phyloP scores from a whole-genome alignment of 106 monocot genomes.

The Platanthera zijinensis region DNA sequence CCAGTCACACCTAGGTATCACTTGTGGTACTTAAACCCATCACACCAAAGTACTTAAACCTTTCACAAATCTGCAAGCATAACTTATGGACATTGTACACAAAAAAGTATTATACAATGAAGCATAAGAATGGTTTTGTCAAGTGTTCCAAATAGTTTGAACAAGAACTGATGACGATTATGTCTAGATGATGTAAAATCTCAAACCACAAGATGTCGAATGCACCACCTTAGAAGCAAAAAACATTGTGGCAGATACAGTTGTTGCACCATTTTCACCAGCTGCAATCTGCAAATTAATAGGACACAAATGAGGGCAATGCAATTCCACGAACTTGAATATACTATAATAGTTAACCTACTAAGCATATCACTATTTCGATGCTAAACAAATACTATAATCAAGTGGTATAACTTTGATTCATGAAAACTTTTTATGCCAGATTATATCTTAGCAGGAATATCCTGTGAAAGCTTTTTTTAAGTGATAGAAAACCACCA shows the following conservation, averaged over 20 bases:
- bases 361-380: not conserved
- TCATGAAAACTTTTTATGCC: not conserved
- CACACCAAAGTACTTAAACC: too few relatives aligned
- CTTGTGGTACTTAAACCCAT: too few relatives aligned
- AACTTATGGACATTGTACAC: not conserved
- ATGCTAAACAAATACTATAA: not conserved
- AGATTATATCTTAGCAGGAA: not conserved
- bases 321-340: not conserved
- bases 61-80: not conserved
- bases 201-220: not conserved
- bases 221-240: conserved; percentile 75
- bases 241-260: conserved; percentile 97
- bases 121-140: not conserved
- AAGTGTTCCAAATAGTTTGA: not conserved
- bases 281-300: conserved; percentile 49
- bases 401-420: not conserved
- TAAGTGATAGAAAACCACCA: not conserved
- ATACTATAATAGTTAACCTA: not conserved
- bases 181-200: not conserved
- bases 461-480: not conserved
- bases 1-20: too few relatives aligned
- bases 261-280: conserved; percentile 88
- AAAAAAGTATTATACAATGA: not conserved
- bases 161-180: not conserved
- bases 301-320: not conserved